Base-by-base conservation (phyloP, 2,329 filamentous ascomycete species). In the Cladosporium sp. region DNA sequence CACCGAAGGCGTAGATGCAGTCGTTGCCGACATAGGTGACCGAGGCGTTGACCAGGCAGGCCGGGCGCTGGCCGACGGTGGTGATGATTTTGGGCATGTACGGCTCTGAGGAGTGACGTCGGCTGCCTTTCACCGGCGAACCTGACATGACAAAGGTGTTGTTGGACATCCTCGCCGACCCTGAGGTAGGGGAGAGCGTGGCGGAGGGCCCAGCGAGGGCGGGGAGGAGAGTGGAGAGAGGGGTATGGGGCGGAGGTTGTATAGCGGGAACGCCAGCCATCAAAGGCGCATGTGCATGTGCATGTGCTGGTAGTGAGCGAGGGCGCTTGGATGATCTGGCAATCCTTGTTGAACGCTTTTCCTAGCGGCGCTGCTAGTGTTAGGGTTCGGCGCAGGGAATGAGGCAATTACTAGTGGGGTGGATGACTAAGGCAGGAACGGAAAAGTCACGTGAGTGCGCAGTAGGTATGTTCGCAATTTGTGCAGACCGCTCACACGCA, bases 21-120 rank as follows among this genome's bases (percentile, higher is more conserved):
- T 98, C 95, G 80, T 97, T 95, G 67, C 93, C 93, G 75, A 95
- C 97, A 78, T 97, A 97, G n/a, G 95, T 99, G 68, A 98, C 94
- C 0, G 95, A 98, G 62, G 95, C 95, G 83, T 99, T 99, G 71
- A 99, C 94, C 59, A 99, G 85, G 76, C 94, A 98, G 41, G 95
- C 93, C 44, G 95, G 95, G 71, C 93, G 88, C 79, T 83, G 82
- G 66, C 83, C 83, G 60, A 84, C 79, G 12, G 82, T 84, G 38
- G 82, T 83, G 70, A 84, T 94, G 68, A 97, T 91, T 76, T 90
- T 91, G 41, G 94, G 94, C 59, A 90, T 89, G 79, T 96, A 96
- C 70, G 88, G 88, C 76, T 96, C 92, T 65, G 84, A 84, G 67
- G 84, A 84, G 24, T 84, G 82, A 67, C 72, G 72, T 66, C 81